phyloP scores from a whole-genome alignment of 306 rosid genomes.

The Quercus bicolor region DNA sequence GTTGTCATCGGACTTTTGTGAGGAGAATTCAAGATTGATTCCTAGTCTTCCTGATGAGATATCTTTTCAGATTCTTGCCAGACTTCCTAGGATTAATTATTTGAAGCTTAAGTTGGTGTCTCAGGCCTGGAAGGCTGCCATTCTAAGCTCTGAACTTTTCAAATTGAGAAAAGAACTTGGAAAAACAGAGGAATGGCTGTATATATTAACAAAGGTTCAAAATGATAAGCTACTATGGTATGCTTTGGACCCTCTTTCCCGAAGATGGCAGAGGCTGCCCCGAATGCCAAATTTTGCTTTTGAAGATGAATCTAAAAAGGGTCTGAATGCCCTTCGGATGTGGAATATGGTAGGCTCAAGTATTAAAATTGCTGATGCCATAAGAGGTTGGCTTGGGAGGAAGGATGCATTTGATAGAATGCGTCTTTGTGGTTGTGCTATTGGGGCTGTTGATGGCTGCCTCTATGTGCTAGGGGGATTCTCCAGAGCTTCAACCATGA shows the following conservation, averaged over 20 bases:
- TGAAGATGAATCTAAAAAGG: slow-evolving; percentile 34
- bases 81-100: slow-evolving; percentile 33
- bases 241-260: slow-evolving; percentile 37
- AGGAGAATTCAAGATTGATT: slow-evolving; percentile 31
- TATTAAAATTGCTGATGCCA: slow-evolving; percentile 28
- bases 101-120: slow-evolving; percentile 32
- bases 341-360: slow-evolving; percentile 33
- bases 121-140: slow-evolving; percentile 32
- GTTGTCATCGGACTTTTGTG: slow-evolving; percentile 17
- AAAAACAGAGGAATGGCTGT: slow-evolving; percentile 41
- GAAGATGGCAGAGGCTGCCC: slow-evolving; percentile 42
- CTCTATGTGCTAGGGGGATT: slow-evolving; percentile 47
- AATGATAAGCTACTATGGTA: slow-evolving; percentile 38
- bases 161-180: slow-evolving; percentile 37
- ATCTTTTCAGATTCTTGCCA: slow-evolving; percentile 36
- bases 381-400: slow-evolving; percentile 38
- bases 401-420: slow-evolving; percentile 32
- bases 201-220: slow-evolving; percentile 31
- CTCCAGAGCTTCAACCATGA: slow-evolving; percentile 41
- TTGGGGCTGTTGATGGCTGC: slow-evolving; percentile 40
- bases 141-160: slow-evolving; percentile 32
- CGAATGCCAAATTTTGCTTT: slow-evolving; percentile 32
- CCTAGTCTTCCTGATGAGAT: slow-evolving; percentile 39
- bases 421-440: slow-evolving; percentile 43
- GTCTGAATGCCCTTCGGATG: slow-evolving; percentile 25